A percentile compares a stretch with the other conserved stretches of the same genome.
Evolutionary conservation across 495 filamentous ascomycete species (phyloP).

Genomic region (Schizothecium vesticola): DNA sequence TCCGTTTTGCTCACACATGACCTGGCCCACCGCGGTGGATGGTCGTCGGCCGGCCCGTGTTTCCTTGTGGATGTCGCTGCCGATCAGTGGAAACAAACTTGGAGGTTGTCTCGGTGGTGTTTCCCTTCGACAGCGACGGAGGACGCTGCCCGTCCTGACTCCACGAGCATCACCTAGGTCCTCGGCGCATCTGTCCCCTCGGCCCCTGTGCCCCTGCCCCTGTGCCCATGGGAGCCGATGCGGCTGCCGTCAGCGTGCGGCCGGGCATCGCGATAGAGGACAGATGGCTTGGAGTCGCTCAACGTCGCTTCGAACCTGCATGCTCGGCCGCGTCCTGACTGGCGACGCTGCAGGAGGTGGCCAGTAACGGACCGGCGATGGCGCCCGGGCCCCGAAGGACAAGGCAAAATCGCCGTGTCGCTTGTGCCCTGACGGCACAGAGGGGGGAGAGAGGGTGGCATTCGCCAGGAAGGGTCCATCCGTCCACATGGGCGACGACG

Average conservation of each 20-base stretch:
- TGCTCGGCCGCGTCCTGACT: background rate
- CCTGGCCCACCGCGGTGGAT: background rate
- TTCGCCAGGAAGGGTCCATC: background rate
- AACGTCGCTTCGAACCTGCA: background rate
- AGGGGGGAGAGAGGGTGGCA: background rate
- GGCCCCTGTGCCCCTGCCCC: background rate
- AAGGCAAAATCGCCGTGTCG: background rate
- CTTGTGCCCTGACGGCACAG: background rate
- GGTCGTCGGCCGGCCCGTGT: background rate
- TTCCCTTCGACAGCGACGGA: background rate
- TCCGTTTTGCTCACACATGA: background rate
- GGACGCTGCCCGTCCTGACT: background rate
- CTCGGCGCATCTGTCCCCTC: background rate
- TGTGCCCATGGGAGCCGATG: background rate
- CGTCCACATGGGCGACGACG: background rate
- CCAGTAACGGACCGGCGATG: background rate
- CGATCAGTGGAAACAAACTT: background rate
- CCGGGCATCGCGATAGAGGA: background rate
- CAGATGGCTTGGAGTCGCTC: background rate
- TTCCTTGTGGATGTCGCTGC: background rate
- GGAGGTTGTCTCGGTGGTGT: background rate
- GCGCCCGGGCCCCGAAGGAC: background rate
- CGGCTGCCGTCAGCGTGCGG: background rate
- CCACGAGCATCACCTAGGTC: background rate
- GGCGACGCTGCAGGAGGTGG: background rate